Evolutionary conservation across 202 grass and related monocot species (phyloP).

Genomic region (Thinopyrum obtusiflorum): DNA sequence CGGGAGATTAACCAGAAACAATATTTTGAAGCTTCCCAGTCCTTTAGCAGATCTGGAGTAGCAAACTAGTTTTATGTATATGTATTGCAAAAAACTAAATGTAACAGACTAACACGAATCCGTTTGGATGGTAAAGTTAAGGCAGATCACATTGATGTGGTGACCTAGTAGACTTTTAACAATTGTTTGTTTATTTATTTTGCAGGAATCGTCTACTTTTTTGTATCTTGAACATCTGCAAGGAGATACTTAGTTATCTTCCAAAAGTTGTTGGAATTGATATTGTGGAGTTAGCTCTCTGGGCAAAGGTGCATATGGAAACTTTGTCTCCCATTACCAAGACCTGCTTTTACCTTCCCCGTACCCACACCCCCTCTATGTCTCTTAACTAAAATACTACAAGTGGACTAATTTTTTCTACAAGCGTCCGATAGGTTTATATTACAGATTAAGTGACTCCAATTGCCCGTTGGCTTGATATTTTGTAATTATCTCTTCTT

Average conservation of each 20-base stretch:
- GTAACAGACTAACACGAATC: background rate
- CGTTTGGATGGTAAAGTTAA: conserved; percentile 17
- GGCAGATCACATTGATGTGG: conserved; percentile 5
- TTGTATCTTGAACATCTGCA: conserved; percentile 91
- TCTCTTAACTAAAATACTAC: background rate
- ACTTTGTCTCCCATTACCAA: conserved; percentile 7
- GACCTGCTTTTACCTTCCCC: conserved; percentile 12
- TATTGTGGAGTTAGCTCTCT: conserved; percentile 97
- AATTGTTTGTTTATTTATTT: conserved; percentile 39
- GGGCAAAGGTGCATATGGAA: conserved; percentile 77
- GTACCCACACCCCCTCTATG: background rate
- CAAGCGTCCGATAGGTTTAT: background rate
- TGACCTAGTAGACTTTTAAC: background rate
- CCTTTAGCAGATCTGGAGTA: background rate
- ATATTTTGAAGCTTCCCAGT: background rate
- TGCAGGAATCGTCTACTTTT: conserved; percentile 88
- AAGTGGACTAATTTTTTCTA: background rate
- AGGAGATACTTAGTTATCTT: conserved; percentile 82
- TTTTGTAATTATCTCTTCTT: conserved; percentile 33
- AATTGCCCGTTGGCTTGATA: conserved; percentile 7
- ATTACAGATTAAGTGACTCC: background rate
- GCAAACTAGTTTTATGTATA: background rate
- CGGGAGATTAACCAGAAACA: background rate
- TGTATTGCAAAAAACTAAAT: background rate
- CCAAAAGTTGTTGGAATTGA: conserved; percentile 96